phyloP scores from a whole-genome alignment of 1,284 basidiomycete species.

The Ustilago sp. region DNA sequence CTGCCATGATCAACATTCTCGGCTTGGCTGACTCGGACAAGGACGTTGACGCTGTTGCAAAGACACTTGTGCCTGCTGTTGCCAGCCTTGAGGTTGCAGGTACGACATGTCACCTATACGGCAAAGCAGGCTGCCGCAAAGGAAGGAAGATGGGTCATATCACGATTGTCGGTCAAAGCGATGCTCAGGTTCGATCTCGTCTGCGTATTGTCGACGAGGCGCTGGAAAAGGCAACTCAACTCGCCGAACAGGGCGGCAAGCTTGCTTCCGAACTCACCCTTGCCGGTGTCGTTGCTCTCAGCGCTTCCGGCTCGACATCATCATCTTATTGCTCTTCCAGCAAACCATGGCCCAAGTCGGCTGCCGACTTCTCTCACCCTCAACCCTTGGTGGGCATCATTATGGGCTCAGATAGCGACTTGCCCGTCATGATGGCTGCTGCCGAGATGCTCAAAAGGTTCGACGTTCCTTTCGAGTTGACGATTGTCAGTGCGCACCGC shows the following conservation, averaged over 20 bases:
- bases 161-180: constrained; percentile 85
- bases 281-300: constrained; percentile 40
- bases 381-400: constrained; percentile 91
- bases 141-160: constrained; percentile 99
- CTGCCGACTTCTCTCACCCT: constrained; percentile 71
- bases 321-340: constrained; percentile 34
- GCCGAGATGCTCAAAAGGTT: constrained; percentile 87
- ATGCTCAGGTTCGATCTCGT: constrained; percentile 79
- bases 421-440: constrained; percentile 90
- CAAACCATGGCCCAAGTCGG: constrained; percentile 69
- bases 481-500: constrained; percentile 94
- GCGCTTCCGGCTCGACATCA: constrained; percentile 16
- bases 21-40: constrained; percentile 64
- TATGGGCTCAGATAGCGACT: constrained; percentile 99
- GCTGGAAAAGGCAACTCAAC: constrained; percentile 59
- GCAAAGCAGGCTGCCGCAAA: constrained; percentile 87
- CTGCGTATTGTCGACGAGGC: constrained; percentile 57
- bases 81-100: constrained; percentile 75
- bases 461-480: constrained; percentile 88
- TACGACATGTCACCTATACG: constrained; percentile 88
- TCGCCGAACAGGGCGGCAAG: constrained; percentile 46
- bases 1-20: constrained; percentile 95
- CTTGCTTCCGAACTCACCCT: constrained; percentile 52
- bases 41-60: constrained; percentile 62
- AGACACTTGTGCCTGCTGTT: constrained; percentile 65